Evolutionary conservation across 208 protist species (phyloP).

Genomic region (Paratrypanosoma confusum): DNA sequence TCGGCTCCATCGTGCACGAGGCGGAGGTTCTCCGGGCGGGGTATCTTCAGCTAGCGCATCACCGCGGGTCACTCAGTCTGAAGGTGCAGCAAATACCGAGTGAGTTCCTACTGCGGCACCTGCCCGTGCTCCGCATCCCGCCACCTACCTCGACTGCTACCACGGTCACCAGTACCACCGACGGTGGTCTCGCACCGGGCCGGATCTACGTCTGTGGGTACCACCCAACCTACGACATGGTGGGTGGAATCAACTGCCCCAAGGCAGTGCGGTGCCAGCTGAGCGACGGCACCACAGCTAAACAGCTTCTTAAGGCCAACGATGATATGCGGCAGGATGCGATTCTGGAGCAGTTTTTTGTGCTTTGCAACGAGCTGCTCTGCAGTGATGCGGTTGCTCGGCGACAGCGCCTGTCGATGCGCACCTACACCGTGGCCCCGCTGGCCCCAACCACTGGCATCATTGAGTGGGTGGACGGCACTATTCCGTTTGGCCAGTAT

Average conservation of each 20-base stretch:
- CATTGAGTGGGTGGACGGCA: constrained; percentile 89
- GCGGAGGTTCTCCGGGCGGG: constrained; percentile 45
- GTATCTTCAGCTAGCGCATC: constrained; percentile 74
- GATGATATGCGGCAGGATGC: constrained; percentile 96
- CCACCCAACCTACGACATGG: constrained; percentile 40
- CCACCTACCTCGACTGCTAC: constrained; percentile 23
- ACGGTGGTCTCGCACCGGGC: not conserved
- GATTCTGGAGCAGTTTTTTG: constrained; percentile 94
- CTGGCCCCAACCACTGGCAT: constrained; percentile 84
- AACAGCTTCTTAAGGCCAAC: constrained; percentile 82
- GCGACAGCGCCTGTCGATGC: constrained; percentile 27
- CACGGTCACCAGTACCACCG: not conserved
- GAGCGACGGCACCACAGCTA: constrained; percentile 66
- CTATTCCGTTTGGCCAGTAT: constrained; percentile 82
- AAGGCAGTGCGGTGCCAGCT: constrained; percentile 84
- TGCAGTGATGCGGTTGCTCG: constrained; percentile 1
- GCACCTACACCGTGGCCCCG: constrained; percentile 92
- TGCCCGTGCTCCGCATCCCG: constrained; percentile 24
- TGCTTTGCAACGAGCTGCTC: constrained; percentile 73
- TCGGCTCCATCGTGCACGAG: constrained; percentile 18
- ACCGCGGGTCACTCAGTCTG: constrained; percentile 9
- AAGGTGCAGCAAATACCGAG: constrained; percentile 17
- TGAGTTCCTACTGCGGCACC: constrained; percentile 19
- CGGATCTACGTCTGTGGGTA: constrained; percentile 44
- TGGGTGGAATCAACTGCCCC: constrained; percentile 93